Conservation (phyloP, 331 rosid species). For the Spiraea crenata region DNA sequence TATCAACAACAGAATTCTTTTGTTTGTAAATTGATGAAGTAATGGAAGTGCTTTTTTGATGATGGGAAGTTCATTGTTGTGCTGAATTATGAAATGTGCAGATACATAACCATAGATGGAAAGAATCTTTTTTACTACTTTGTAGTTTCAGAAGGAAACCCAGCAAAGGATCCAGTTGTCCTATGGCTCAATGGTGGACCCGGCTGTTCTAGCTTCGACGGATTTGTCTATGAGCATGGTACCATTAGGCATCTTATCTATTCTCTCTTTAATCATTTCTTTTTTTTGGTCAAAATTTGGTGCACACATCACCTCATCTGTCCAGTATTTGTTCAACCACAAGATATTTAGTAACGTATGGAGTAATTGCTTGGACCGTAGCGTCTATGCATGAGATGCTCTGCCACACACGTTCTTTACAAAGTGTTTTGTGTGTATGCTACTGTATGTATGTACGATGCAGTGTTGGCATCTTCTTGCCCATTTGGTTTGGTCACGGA, state of each 20-base stretch:
- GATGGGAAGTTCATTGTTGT: not conserved
- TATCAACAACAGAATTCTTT: not conserved
- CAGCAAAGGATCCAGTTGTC: conserved; percentile 43
- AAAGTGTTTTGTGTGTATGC: too few relatives aligned
- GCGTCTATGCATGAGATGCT: too few relatives aligned
- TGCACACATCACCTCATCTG: not conserved
- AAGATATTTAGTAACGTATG: not conserved
- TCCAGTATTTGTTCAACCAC: not conserved
- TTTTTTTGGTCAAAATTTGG: not conserved
- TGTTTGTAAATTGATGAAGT: too few relatives aligned
- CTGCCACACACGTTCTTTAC: too few relatives aligned
- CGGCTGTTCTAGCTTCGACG: conserved; percentile 60
- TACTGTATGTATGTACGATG: too few relatives aligned
- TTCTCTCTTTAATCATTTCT: not conserved
- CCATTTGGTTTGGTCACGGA: too few relatives aligned
- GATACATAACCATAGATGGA: conserved; percentile 38
- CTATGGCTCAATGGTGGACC: conserved; percentile 64
- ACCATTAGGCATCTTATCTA: not conserved
- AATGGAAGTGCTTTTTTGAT: not conserved
- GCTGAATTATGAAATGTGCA: conserved; percentile 18
- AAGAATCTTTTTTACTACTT: conserved; percentile 49
- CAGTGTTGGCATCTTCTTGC: too few relatives aligned
- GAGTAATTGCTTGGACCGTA: too few relatives aligned
- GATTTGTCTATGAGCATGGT: conserved; percentile 57
- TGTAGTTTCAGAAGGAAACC: conserved; percentile 40